Percentiles rank a stretch among this genome's conserved stretches.
These are phyloP conservation scores for Tephrocybe rancida DNA, from an alignment of 768 basidiomycete genomes.

Conservation along the genomic window DNA sequence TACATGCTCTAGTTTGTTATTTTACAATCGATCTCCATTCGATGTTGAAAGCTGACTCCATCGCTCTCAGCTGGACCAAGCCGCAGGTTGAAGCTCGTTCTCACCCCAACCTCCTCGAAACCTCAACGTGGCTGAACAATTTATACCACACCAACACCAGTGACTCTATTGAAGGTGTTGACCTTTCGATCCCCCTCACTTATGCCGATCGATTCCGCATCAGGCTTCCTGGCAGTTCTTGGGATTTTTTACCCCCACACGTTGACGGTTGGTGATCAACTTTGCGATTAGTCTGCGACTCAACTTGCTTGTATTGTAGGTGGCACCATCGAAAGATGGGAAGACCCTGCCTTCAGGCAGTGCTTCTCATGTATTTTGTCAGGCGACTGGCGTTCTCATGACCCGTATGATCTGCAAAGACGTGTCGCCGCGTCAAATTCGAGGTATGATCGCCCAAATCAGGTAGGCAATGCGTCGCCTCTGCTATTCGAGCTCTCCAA, in stretches of 20 bases:
- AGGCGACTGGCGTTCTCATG: slow-evolving; percentile 65
- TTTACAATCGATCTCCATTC: neutral
- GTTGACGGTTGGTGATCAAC: slow-evolving; percentile 45
- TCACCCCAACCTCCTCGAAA: slow-evolving; percentile 64
- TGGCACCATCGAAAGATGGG: slow-evolving; percentile 77
- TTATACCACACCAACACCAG: slow-evolving; percentile 50
- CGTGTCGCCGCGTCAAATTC: slow-evolving; percentile 64
- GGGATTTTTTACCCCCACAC: slow-evolving; percentile 49
- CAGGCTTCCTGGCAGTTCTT: slow-evolving; percentile 62
- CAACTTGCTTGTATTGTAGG: slow-evolving; percentile 52
- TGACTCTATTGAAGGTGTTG: slow-evolving; percentile 49
- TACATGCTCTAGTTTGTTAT: slow-evolving; percentile 69
- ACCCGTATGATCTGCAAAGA: slow-evolving; percentile 64
- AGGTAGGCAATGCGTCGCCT: slow-evolving; percentile 31
- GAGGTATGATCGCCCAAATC: slow-evolving; percentile 59
- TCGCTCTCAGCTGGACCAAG: slow-evolving; percentile 45
- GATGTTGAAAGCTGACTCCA: no score
- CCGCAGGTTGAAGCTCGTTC: slow-evolving; percentile 69
- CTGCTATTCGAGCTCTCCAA: neutral
- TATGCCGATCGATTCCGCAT: slow-evolving; percentile 81
- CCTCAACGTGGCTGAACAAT: slow-evolving; percentile 62
- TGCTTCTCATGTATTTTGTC: slow-evolving; percentile 65
- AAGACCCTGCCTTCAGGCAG: slow-evolving; percentile 57
- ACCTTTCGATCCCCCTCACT: slow-evolving; percentile 60
- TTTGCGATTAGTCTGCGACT: no score